Conservation (phyloP, 495 filamentous ascomycete genomes). For the Penicillium psychrofluorescens region DNA sequence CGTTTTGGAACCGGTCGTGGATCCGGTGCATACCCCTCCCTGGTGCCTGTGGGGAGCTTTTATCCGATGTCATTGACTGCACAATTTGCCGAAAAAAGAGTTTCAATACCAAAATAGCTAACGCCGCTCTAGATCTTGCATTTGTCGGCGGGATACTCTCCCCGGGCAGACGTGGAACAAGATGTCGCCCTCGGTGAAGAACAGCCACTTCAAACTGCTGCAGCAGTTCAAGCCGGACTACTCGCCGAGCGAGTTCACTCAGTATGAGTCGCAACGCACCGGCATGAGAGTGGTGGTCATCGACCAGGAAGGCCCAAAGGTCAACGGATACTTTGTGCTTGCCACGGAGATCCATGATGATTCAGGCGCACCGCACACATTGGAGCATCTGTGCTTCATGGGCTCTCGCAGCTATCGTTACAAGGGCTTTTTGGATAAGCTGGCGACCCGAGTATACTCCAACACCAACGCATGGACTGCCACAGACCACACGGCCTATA, state of each 20-base stretch:
- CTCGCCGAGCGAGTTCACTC: slow-evolving; percentile 73
- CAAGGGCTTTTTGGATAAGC: slow-evolving; percentile 89
- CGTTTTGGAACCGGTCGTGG: no score
- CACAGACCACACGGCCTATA: slow-evolving; percentile 95
- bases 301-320: slow-evolving; percentile 85
- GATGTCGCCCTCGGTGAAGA: slow-evolving; percentile 28
- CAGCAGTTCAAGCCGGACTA: slow-evolving; percentile 86
- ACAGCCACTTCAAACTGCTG: slow-evolving; percentile 67
- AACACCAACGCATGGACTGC: slow-evolving; percentile 92
- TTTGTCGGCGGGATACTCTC: slow-evolving; percentile 15
- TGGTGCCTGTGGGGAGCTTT: no score
- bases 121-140: slow-evolving; percentile 10
- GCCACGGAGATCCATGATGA: slow-evolving; percentile 98
- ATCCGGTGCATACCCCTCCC: no score
- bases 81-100: neutral
- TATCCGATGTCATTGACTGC: neutral
- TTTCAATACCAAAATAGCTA: slow-evolving; percentile 2
- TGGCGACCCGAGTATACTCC: slow-evolving; percentile 88
- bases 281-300: slow-evolving; percentile 92
- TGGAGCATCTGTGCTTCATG: slow-evolving; percentile 98
- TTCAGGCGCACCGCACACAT: slow-evolving; percentile 88
- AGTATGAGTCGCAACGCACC: slow-evolving; percentile 80
- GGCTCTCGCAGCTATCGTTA: slow-evolving; percentile 90
- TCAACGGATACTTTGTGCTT: slow-evolving; percentile 88
- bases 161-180: slow-evolving; percentile 22